phyloP scores from a whole-genome alignment of 2,329 filamentous ascomycete genomes.

The Pseudogymnoascus sp. region DNA sequence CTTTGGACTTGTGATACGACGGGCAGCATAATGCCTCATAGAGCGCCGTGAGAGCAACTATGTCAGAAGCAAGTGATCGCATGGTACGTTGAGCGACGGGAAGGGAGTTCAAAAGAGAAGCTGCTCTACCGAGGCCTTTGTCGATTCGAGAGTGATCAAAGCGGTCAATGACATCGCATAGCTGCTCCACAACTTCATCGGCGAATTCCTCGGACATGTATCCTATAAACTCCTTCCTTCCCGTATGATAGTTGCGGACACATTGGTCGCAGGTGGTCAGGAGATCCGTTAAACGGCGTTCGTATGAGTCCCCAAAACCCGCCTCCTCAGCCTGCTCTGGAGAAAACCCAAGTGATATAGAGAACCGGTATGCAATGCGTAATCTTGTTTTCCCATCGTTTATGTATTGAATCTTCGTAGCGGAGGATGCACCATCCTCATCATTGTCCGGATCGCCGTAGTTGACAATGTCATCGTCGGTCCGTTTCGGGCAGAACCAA shows the following conservation, averaged over 20 bases:
- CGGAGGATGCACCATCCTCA: constrained; percentile 41
- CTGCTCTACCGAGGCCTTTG: constrained; percentile 50
- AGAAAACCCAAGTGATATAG: constrained; percentile 61
- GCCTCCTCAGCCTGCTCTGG: constrained; percentile 44
- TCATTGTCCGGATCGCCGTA: constrained; percentile 50
- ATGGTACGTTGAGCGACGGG: constrained; percentile 24
- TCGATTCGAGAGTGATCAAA: constrained; percentile 57
- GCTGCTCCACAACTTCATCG: constrained; percentile 43
- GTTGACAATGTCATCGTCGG: constrained; percentile 55
- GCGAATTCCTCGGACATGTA: constrained; percentile 48
- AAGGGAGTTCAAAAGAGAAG: constrained; percentile 41
- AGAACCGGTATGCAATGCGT: constrained; percentile 58
- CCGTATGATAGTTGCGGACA: constrained; percentile 67
- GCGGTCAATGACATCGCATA: constrained; percentile 50
- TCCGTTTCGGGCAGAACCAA: constrained; percentile 59
- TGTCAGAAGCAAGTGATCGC: constrained; percentile 32
- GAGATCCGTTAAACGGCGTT: constrained; percentile 46
- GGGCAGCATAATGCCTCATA: constrained; percentile 86
- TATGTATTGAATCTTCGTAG: constrained; percentile 48
- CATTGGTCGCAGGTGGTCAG: constrained; percentile 62
- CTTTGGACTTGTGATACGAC: constrained; percentile 55
- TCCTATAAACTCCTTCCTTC: constrained; percentile 55
- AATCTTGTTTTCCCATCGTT: constrained; percentile 48
- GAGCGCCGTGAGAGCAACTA: constrained; percentile 65
- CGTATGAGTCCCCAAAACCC: constrained; percentile 54